Evolutionary conservation across 2,329 filamentous ascomycete genomes (phyloP).

Genomic region (Colletotrichum sojae): DNA sequence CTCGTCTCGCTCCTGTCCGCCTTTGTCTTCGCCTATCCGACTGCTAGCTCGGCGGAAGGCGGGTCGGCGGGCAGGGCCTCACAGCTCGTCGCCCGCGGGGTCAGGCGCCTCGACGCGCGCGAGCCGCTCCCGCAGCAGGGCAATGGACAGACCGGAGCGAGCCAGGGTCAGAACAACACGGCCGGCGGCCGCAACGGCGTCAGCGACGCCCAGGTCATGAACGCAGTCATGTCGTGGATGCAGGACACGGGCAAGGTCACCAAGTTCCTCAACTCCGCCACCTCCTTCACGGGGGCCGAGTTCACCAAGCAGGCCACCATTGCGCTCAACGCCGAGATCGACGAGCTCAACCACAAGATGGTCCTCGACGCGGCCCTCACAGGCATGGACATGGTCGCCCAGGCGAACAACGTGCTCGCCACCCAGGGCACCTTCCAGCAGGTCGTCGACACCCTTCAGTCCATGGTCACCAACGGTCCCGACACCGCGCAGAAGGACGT

Average conservation of each 20-base stretch:
- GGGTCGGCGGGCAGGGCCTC: not conserved
- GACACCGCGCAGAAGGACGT: conserved; percentile 43
- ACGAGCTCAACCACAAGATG: conserved; percentile 45
- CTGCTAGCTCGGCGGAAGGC: conserved; percentile 32
- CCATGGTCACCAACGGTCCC: conserved; percentile 43
- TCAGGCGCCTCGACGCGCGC: conserved; percentile 8
- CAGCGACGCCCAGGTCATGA: conserved; percentile 41
- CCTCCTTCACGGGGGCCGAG: conserved; percentile 41
- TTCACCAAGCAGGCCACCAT: conserved; percentile 43
- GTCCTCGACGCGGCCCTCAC: conserved; percentile 41
- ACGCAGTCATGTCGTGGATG: conserved; percentile 43
- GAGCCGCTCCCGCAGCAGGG: not conserved
- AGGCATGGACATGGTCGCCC: conserved; percentile 32
- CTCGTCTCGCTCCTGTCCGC: conserved; percentile 21
- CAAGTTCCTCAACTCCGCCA: conserved; percentile 43
- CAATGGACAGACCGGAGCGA: conserved; percentile 16
- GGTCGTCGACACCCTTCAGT: conserved; percentile 42
- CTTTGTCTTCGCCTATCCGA: conserved; percentile 25
- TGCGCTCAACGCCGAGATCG: conserved; percentile 44
- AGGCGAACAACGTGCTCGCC: conserved; percentile 42
- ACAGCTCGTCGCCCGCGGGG: conserved; percentile 8
- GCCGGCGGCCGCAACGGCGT: conserved; percentile 26
- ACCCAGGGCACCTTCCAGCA: conserved; percentile 43
- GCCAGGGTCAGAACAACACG: conserved; percentile 27
- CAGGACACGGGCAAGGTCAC: conserved; percentile 43